Percentiles rank a stretch among this genome's conserved stretches.
Conservation (phyloP, 352 stramenopile genomes). For the Phytopythium montanum region DNA sequence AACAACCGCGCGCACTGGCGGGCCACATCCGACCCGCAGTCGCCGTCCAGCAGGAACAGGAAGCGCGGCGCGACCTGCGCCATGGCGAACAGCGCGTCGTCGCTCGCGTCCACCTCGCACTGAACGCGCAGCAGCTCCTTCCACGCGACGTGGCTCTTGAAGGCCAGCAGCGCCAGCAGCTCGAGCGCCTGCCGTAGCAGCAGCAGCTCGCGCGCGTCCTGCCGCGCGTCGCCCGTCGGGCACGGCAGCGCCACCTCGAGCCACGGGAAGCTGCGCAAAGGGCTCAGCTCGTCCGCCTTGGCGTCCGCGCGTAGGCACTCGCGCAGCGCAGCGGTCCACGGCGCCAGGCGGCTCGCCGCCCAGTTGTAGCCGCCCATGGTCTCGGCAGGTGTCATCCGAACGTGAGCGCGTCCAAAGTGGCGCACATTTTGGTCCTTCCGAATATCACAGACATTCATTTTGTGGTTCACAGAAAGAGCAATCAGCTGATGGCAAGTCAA, state of each 20-base stretch:
- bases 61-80: constrained; percentile 4
- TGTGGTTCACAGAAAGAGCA: too few species aligned
- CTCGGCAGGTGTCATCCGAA: neutral
- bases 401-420: too few species aligned
- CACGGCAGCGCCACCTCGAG: neutral
- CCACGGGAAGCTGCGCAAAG: constrained; percentile 1
- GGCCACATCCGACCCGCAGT: neutral
- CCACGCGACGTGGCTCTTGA: neutral
- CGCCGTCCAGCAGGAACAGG: constrained; percentile 4
- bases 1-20: neutral
- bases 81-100: neutral
- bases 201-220: neutral
- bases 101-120: constrained; percentile 2
- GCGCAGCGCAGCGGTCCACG: constrained; percentile 3
- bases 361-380: neutral
- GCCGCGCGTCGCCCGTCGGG: neutral
- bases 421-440: too few species aligned
- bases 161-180: constrained; percentile 3
- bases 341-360: neutral
- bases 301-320: constrained; percentile 2
- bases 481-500: too few species aligned
- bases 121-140: neutral
- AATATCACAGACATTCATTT: too few species aligned
- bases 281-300: neutral
- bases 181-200: neutral